These are phyloP conservation scores for Suillus tomentosus DNA, from an alignment of 768 basidiomycete species.

Conservation along the genomic window DNA sequence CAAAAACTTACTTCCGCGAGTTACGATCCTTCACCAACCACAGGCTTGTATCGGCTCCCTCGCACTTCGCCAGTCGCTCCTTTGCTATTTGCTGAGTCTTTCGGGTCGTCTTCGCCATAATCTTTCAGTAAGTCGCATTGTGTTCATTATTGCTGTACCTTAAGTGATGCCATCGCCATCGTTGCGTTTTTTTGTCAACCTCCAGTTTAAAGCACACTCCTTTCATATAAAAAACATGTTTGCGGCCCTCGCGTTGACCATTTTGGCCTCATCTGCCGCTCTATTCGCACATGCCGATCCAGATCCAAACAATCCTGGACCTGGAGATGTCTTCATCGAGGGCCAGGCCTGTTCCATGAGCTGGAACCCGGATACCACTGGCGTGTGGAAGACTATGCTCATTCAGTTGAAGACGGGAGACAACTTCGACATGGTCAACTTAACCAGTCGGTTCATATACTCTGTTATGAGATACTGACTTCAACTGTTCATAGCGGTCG, in stretches of 20 bases:
- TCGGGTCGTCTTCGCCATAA: not conserved
- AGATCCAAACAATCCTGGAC: conserved; percentile 58
- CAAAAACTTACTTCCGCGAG: not conserved
- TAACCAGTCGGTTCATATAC: conserved; percentile 55
- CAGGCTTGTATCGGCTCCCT: not conserved
- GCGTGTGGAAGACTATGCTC: conserved; percentile 68
- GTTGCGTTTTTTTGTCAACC: conserved; percentile 11
- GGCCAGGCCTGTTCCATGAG: conserved; percentile 55
- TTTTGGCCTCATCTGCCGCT: conserved; percentile 33
- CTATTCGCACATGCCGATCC: conserved; percentile 56
- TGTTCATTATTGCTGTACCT: not conserved
- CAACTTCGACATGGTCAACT: conserved; percentile 66
- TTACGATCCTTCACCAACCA: not conserved
- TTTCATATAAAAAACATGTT: conserved; percentile 24
- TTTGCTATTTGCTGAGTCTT: conserved; percentile 7
- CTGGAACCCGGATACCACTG: conserved; percentile 63
- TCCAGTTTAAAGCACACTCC: not conserved
- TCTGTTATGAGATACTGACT: not conserved
- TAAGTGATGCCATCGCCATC: not conserved
- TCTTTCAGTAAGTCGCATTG: not conserved
- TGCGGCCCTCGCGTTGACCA: conserved; percentile 15
- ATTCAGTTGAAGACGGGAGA: conserved; percentile 82
- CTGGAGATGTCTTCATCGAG: conserved; percentile 56
- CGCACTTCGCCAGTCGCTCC: conserved; percentile 10
- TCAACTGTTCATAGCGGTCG: conserved; percentile 52